These are phyloP conservation scores for Amanita polypyramis DNA, from an alignment of 768 basidiomycete genomes.

Conservation along the genomic window DNA sequence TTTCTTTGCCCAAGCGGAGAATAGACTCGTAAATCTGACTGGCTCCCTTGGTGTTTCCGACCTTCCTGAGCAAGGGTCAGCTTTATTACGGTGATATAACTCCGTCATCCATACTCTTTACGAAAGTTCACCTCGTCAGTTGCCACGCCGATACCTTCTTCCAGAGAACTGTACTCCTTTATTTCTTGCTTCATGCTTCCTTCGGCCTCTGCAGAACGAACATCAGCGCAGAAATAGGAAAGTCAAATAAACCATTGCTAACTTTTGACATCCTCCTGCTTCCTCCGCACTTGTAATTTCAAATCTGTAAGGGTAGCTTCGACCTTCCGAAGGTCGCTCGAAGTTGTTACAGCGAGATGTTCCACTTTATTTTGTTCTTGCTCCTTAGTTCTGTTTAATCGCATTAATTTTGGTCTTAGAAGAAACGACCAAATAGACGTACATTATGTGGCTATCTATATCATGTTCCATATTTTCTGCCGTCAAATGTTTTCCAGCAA, in stretches of 20 bases:
- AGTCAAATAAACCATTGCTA: constrained; percentile 1
- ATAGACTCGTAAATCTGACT: constrained; percentile 41
- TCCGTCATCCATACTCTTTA: constrained; percentile 35
- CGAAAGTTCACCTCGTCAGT: constrained; percentile 29
- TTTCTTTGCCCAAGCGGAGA: constrained; percentile 45
- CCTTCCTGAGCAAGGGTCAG: constrained; percentile 14
- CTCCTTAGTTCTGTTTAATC: constrained; percentile 51
- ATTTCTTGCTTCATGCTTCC: constrained; percentile 27
- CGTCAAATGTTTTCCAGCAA: constrained; percentile 50
- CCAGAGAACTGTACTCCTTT: constrained; percentile 22
- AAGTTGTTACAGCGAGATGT: constrained; percentile 31
- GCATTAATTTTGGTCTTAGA: not conserved
- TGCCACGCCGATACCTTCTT: constrained; percentile 39
- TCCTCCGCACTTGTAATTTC: constrained; percentile 49
- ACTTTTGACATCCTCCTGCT: constrained; percentile 59
- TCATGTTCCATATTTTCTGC: constrained; percentile 67
- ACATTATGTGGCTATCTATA: constrained; percentile 51
- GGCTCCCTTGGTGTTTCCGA: constrained; percentile 19
- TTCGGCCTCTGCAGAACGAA: constrained; percentile 33
- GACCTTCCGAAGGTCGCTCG: constrained; percentile 48
- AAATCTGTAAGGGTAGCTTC: constrained; percentile 53
- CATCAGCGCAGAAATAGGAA: not conserved
- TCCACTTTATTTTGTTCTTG: constrained; percentile 42
- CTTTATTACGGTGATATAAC: not conserved
- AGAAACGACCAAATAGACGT: constrained; percentile 15